A percentile compares a stretch with the other conserved stretches of the same genome.
Conservation (phyloP, 169 alveolate genomes). For the Cryptosporidium ubiquitum region DNA sequence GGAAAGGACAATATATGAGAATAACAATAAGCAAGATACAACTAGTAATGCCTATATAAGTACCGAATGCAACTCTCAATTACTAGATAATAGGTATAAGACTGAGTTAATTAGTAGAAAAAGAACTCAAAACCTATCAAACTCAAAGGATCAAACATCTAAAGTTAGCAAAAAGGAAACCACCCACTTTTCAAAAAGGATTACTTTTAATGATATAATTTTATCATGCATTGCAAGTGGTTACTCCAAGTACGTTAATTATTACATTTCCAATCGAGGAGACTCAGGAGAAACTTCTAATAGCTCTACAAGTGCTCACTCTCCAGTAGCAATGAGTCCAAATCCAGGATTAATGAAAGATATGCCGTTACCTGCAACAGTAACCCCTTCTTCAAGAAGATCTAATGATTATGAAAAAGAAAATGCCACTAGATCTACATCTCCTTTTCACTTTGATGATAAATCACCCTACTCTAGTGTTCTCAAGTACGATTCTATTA, state of each 20-base stretch:
- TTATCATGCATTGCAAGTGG: constrained; percentile 73
- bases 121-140: neutral
- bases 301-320: constrained; percentile 45
- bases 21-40: neutral
- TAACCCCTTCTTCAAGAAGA: constrained; percentile 10
- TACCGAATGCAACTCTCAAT: neutral
- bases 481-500: constrained; percentile 37
- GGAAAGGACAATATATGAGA: neutral
- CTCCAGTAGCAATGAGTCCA: neutral
- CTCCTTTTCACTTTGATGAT: constrained; percentile 61
- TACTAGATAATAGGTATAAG: neutral
- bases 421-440: neutral
- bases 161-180: neutral
- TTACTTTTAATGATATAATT: constrained; percentile 67
- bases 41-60: neutral
- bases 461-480: constrained; percentile 67
- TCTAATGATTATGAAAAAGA: neutral
- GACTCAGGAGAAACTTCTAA: neutral
- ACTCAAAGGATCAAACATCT: neutral
- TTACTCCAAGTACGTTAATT: constrained; percentile 53
- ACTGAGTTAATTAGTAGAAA: neutral
- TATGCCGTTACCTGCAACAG: neutral
- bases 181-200: constrained; percentile 42
- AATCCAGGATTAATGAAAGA: neutral
- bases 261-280: constrained; percentile 18